phyloP scores from a whole-genome alignment of 164 flowering plant genomes.

The Houttuynia cordata region DNA sequence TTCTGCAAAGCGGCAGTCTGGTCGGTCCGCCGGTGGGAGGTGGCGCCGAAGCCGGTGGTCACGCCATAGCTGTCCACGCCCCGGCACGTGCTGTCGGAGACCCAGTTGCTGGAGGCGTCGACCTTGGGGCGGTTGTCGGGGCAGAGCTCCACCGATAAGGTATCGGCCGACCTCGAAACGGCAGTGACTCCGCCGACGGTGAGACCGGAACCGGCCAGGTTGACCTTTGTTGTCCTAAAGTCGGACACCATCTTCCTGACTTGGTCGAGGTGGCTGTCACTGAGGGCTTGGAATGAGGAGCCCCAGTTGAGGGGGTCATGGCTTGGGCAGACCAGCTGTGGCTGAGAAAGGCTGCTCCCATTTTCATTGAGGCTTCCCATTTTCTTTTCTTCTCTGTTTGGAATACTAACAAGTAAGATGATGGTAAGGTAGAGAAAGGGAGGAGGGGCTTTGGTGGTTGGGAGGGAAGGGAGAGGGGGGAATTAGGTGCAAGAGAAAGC shows the following conservation, averaged over 20 bases:
- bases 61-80: conserved; percentile 8
- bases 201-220: conserved; percentile 31
- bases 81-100: conserved; percentile 6
- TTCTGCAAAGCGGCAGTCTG: conserved; percentile 7
- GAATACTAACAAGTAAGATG: too few relatives aligned
- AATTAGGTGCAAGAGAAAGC: too few relatives aligned
- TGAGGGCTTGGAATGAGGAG: conserved; percentile 28
- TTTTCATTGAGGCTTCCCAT: not conserved
- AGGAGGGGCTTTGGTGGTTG: too few relatives aligned
- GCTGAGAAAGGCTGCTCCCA: not conserved
- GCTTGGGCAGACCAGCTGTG: not conserved
- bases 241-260: conserved; percentile 47
- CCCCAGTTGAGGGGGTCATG: conserved; percentile 47
- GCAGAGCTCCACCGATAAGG: not conserved
- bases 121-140: not conserved
- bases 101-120: conserved; percentile 6
- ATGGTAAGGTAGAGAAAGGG: too few relatives aligned
- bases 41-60: conserved; percentile 10
- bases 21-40: conserved; percentile 8
- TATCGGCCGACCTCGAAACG: conserved; percentile 4
- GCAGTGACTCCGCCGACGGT: conserved; percentile 42
- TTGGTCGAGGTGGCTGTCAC: conserved; percentile 41
- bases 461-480: too few relatives aligned
- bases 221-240: conserved; percentile 27
- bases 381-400: too few relatives aligned